phyloP scores from a whole-genome alignment of 2,329 filamentous ascomycete genomes.

The Dactylellina haptotyla region DNA sequence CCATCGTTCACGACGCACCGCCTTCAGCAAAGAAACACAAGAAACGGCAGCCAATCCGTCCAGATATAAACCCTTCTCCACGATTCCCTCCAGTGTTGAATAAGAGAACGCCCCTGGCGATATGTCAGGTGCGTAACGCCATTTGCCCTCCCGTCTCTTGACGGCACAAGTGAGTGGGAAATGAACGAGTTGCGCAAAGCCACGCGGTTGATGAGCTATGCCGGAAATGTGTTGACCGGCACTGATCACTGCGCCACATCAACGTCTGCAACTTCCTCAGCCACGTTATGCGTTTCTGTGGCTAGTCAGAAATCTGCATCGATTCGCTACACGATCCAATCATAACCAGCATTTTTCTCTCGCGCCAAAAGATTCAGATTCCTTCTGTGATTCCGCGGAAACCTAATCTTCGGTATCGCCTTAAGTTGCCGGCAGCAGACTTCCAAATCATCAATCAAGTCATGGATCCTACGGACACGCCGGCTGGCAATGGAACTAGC shows the following conservation, averaged over 20 bases:
- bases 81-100: constrained; percentile 10
- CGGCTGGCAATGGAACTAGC: constrained; percentile 24
- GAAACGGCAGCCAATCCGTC: background rate
- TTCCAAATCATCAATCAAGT: constrained; percentile 1
- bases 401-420: constrained; percentile 29
- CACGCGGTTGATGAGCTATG: constrained; percentile 24
- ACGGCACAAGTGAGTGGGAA: constrained; percentile 36
- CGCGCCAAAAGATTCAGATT: constrained; percentile 6
- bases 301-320: constrained; percentile 23
- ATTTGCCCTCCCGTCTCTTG: constrained; percentile 28
- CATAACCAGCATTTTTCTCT: constrained; percentile 19
- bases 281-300: constrained; percentile 28
- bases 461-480: constrained; percentile 46
- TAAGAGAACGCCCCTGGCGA: constrained; percentile 19
- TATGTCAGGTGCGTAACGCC: constrained; percentile 35
- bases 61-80: constrained; percentile 12
- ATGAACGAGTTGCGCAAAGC: constrained; percentile 40
- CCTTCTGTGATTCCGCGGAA: constrained; percentile 18
- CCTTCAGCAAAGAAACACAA: no score
- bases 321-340: constrained; percentile 33
- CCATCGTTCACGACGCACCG: no score
- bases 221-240: constrained; percentile 22
- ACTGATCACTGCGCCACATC: constrained; percentile 26
- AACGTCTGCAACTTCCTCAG: constrained; percentile 16
- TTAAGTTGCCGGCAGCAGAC: constrained; percentile 23